Percentiles rank a stretch among this genome's conserved stretches.
These are phyloP conservation scores for Thielaviopsis euricoi DNA, from an alignment of 2,329 filamentous ascomycete genomes.

Conservation along the genomic window DNA sequence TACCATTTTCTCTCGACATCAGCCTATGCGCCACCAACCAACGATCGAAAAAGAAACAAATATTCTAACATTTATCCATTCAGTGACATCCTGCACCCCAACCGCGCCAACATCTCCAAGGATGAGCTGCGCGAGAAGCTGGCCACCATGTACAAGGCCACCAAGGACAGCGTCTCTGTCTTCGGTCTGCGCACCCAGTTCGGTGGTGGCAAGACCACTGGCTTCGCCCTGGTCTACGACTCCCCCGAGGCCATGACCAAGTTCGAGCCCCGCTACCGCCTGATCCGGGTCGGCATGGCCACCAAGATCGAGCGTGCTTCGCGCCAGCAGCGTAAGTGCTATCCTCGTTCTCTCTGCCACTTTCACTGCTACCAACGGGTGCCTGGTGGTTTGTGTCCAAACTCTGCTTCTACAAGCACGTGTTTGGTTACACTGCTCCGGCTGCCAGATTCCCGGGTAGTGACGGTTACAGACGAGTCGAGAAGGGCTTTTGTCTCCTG, in stretches of 20 bases:
- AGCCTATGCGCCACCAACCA: neutral
- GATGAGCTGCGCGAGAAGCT: constrained; percentile 95
- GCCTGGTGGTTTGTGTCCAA: neutral
- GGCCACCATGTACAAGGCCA: constrained; percentile 89
- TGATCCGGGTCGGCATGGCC: constrained; percentile 83
- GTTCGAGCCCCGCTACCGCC: constrained; percentile 97
- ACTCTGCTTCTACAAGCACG: neutral
- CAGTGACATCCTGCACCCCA: constrained; percentile 99
- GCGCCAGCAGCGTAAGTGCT: constrained; percentile 93
- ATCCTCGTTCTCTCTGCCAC: constrained; percentile 12
- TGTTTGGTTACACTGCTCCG: neutral
- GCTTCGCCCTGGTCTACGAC: constrained; percentile 98
- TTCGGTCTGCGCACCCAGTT: constrained; percentile 98
- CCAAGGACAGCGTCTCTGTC: constrained; percentile 93
- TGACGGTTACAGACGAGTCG: constrained; percentile 10
- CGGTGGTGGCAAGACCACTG: constrained; percentile 99
- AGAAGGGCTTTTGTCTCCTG: constrained; percentile 11
- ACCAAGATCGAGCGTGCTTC: constrained; percentile 92
- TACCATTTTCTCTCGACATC: neutral
- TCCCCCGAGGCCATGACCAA: constrained; percentile 98
- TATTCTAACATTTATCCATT: constrained; percentile 12
- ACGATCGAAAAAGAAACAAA: neutral
- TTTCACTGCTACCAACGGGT: constrained; percentile 6
- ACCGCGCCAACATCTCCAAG: constrained; percentile 97
- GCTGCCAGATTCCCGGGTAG: neutral